Base-by-base conservation (phyloP, 768 basidiomycete genomes). In the Psilocybe subaeruginosa region DNA sequence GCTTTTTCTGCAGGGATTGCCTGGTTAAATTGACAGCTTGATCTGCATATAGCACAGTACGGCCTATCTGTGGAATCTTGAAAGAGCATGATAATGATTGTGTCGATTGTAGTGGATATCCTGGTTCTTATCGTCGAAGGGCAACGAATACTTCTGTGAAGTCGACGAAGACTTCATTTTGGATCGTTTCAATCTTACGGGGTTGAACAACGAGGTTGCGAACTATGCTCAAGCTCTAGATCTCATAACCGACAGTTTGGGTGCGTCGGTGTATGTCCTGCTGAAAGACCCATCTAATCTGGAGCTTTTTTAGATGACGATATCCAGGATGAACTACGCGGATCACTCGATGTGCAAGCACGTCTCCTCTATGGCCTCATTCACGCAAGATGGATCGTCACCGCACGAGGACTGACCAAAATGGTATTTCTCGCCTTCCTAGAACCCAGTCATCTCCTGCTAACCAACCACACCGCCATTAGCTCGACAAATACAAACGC, bases 71-170 rank as follows among this genome's bases (percentile, higher is more conserved):
- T 63, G 62, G 52, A 59, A 31, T 27, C 29, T 63, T 16, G 47
- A 23, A 33, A 23, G 30, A 11, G 14, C 29, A 49, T 56, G 56
- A 60, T 29, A 56, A 59, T 52, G 27, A 55, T 46, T n/a, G 29
- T 27, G 17, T 31, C 33, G 37, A 53, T 33, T 47, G 23, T 65
- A 96, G 93, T 98, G 95, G 95, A 96, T 97, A 67, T 94, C 95
- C 3, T 98, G 95, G 95, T 97, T 98, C 70, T 80, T 98, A 4
- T 93, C 93, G 19, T 95, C 94, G 17, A 97, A 97, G 73, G 96
- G 97, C 60, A 99, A 99, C 73, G 97, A 99, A 79, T 99, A 99
- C 80, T 99, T 98, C 70, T 97, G 97, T 75, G 96, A 99, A 80
- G 95, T 99, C 63, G 97, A 98, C 73, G 97, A 99, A 71, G 97